These are phyloP conservation scores for Conidiobolus incongruus DNA, from an alignment of 371 early-diverging fungal genomes.

Conservation along the genomic window DNA sequence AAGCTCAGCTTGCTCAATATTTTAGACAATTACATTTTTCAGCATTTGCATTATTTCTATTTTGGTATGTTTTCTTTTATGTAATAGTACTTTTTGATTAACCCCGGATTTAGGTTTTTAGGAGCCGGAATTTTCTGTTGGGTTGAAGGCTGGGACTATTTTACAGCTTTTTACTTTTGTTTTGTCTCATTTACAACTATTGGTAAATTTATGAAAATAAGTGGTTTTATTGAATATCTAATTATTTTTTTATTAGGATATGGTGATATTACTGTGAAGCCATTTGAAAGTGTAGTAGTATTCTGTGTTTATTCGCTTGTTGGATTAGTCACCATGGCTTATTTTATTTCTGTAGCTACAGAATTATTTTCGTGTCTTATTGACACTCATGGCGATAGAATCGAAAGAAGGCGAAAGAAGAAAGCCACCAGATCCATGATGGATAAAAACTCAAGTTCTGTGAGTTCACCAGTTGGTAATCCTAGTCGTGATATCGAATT, in stretches of 20 bases:
- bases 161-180: conserved; percentile 5
- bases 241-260: not conserved
- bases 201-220: too few species aligned
- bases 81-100: not conserved
- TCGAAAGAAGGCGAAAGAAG: not conserved
- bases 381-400: not conserved
- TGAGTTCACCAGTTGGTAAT: too few species aligned
- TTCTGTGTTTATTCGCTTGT: conserved; percentile 1
- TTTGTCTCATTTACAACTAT: conserved; percentile 5
- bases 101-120: not conserved
- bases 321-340: conserved; percentile 1
- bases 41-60: not conserved
- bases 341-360: conserved; percentile 2
- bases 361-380: not conserved
- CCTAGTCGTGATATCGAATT: too few species aligned
- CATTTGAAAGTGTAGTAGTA: not conserved
- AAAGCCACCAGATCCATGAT: too few species aligned
- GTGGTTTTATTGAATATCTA: too few species aligned
- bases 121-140: conserved; percentile 3
- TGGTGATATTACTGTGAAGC: not conserved
- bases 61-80: conserved; percentile 1
- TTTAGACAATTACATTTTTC: conserved; percentile 3
- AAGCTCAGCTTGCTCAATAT: too few species aligned
- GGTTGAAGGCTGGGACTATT: conserved; percentile 3
- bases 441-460: not conserved